Evolutionary conservation across 2,329 filamentous ascomycete genomes (phyloP).

Genomic region (Periconia sp.): DNA sequence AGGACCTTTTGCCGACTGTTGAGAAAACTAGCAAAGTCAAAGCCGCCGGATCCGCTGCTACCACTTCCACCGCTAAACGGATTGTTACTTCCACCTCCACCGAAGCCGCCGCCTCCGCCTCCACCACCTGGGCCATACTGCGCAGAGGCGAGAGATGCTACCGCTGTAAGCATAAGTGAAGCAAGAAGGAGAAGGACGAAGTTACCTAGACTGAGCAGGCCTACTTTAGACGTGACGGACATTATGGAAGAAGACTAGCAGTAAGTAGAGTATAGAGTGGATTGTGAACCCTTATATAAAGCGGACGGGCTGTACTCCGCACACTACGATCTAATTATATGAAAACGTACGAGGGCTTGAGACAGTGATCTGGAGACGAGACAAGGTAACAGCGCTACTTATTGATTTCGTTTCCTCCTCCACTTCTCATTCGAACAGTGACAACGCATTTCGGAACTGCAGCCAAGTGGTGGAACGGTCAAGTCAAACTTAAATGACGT

Average conservation of each 20-base stretch:
- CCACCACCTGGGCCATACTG: conserved; percentile 16
- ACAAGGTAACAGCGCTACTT: conserved; percentile 7
- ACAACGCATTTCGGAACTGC: conserved; percentile 3
- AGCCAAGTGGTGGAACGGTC: conserved; percentile 7
- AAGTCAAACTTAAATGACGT: conserved; percentile 18
- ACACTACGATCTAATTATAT: no score
- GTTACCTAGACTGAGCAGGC: conserved; percentile 14
- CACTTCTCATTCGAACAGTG: conserved; percentile 11
- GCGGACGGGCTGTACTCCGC: no score
- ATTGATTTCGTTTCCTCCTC: background rate
- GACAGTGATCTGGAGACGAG: no score
- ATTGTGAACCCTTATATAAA: no score
- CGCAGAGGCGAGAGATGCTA: conserved; percentile 16
- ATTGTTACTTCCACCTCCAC: background rate
- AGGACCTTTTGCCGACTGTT: conserved; percentile 25
- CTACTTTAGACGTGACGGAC: conserved; percentile 1
- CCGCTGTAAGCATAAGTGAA: conserved; percentile 4
- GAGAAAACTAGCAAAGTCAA: conserved; percentile 7
- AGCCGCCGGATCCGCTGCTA: conserved; percentile 6
- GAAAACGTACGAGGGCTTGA: no score
- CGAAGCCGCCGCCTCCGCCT: conserved; percentile 14
- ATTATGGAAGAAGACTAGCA: background rate
- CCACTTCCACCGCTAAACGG: conserved; percentile 3
- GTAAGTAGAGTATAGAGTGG: background rate
- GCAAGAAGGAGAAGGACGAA: background rate